Base-by-base conservation (phyloP, 805 yeast genomes). In the Starmerella bacillaris region DNA sequence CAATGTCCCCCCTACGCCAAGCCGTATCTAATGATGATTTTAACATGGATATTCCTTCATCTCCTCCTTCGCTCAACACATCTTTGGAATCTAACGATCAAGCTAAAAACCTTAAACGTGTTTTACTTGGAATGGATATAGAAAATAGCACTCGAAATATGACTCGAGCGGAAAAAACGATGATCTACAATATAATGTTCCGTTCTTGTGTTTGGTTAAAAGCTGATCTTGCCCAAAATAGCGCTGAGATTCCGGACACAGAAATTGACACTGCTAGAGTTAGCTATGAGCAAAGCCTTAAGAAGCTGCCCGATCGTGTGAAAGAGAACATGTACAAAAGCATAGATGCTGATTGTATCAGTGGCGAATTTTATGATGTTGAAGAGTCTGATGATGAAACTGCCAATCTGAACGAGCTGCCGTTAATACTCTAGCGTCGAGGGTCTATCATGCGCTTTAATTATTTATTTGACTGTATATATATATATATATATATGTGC, bases 161-260 rank as follows among this genome's bases (percentile, higher is more conserved):
- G 45, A 43, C 42, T 18, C 40, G 44, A 2, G 30, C 48, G 5
- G 48, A 44, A 21, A 21, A 36, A 26, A 35, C 33, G 20, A 42
- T 43, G 44, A 44, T 44, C 17, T 45, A 43, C 26, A 37, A 43
- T 16, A 24, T 44, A 20, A 26, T 44, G 35, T 43, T 39, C 28
- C 37, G 37, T 6, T 40, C 45, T 2, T 39, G 46, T 18, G 41
- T 42, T 4, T 24, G 35, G 20, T 36, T 43, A 20, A 37, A 39
- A 15, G 37, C 41, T 3, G 40, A 39, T 21, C 34, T 43, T 3
- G 40, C 46, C 5, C 37, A 29, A 3, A n/a, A n/a, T n/a, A 39
- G 38, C 3, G 37, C 21, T 5, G 32, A 29, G 14, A 9, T 11
- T 9, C 29, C 29, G 14, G 29, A 26, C 6, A 18, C 6, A 8